phyloP scores from a whole-genome alignment of 1,139 yeast genomes.

The Kodamaea derodonti region DNA sequence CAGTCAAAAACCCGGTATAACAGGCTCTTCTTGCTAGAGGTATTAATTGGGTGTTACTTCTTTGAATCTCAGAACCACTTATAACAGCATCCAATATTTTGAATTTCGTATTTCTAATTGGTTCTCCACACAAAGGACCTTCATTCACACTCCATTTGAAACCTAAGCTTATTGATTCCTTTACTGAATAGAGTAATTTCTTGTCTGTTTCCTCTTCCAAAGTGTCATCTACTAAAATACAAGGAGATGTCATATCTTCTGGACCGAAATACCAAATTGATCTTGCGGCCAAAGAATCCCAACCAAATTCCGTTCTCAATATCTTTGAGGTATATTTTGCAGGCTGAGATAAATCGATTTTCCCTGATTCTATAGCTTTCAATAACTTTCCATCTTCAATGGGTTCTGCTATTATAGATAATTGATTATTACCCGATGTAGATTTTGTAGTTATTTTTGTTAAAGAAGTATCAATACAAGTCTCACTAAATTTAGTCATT shows the following conservation, averaged over 20 bases:
- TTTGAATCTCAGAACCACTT: constrained; percentile 43
- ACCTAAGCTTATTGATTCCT: constrained; percentile 64
- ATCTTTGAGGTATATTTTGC: constrained; percentile 46
- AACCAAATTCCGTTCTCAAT: constrained; percentile 56
- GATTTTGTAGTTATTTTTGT: constrained; percentile 62
- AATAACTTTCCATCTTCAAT: constrained; percentile 48
- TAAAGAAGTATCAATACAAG: constrained; percentile 64
- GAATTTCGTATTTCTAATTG: constrained; percentile 68
- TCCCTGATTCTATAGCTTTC: constrained; percentile 55
- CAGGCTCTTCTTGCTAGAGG: constrained; percentile 86
- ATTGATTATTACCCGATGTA: constrained; percentile 48
- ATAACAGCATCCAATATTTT: constrained; percentile 61
- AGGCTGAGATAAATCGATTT: constrained; percentile 35
- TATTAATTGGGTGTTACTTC: constrained; percentile 71
- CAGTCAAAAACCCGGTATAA: constrained; percentile 74
- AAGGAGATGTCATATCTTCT: constrained; percentile 49
- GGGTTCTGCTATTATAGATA: constrained; percentile 81
- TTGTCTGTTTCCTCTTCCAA: constrained; percentile 69
- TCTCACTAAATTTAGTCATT: constrained; percentile 74
- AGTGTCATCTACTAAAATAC: constrained; percentile 70
- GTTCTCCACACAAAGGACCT: constrained; percentile 90
- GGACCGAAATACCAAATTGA: constrained; percentile 84
- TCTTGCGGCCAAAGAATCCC: constrained; percentile 85
- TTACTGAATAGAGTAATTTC: constrained; percentile 40
- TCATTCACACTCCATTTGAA: constrained; percentile 81